Conservation (phyloP, 2,329 filamentous ascomycete genomes). For the Aspergillus calidoustus region DNA sequence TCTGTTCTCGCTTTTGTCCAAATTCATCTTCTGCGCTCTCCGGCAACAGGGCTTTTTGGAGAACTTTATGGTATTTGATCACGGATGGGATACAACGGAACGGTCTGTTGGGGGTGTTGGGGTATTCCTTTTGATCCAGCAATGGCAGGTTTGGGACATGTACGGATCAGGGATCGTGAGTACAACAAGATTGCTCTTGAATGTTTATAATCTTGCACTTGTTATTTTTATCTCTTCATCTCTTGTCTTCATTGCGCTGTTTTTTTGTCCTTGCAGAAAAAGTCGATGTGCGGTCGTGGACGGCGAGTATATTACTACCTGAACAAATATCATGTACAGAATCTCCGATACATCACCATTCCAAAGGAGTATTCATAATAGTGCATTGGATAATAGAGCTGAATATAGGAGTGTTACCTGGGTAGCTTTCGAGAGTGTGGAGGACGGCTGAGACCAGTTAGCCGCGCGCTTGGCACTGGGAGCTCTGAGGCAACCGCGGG, state of each 20-base stretch:
- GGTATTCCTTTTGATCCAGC: constrained; percentile 44
- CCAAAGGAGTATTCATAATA: not conserved
- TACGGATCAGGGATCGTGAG: constrained; percentile 36
- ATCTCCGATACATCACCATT: constrained; percentile 2
- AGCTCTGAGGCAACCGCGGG: constrained; percentile 34
- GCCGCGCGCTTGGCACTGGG: constrained; percentile 32
- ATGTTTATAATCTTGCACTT: constrained; percentile 34
- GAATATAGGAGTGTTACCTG: not conserved
- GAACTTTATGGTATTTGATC: constrained; percentile 44
- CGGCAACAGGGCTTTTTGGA: constrained; percentile 43
- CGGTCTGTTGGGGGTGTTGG: constrained; percentile 46
- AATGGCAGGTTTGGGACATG: constrained; percentile 32
- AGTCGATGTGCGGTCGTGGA: constrained; percentile 18
- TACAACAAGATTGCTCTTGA: constrained; percentile 37
- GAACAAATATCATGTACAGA: constrained; percentile 23
- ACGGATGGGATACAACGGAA: constrained; percentile 45
- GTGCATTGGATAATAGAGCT: not conserved
- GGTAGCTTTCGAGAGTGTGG: not conserved
- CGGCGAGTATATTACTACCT: constrained; percentile 17
- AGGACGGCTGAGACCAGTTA: constrained; percentile 18
- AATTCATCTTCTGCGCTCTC: constrained; percentile 38
- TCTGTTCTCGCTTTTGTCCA: constrained; percentile 17
- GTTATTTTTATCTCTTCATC: constrained; percentile 17
- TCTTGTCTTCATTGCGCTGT: constrained; percentile 17
- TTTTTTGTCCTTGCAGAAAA: constrained; percentile 18